Evolutionary conservation across 495 filamentous ascomycete species (phyloP), one percentile per base, ranked within the genome.

Genomic region (Astrothelium macrocarpum): DNA sequence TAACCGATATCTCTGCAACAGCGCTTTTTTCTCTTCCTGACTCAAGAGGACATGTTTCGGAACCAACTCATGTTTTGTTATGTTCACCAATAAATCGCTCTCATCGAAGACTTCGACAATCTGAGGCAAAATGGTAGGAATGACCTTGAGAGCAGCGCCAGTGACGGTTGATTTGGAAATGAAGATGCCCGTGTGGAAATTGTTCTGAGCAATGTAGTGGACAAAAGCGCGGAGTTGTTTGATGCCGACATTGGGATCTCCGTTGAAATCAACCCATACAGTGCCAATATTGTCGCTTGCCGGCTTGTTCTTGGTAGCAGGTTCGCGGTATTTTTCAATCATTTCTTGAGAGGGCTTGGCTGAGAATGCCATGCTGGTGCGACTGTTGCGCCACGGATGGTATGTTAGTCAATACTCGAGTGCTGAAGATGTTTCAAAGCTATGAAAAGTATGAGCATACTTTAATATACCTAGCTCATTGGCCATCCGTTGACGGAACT

Each of bases 51-150:
- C 85, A 72, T 98, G 94, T 72, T 89, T 93, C 32, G 94, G 94
- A 20, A 98, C 94, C 18, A 98, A 84, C 77, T 97, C 91, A 78
- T 98, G 94, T 71, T 91, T 90, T 28, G 93, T 97, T 75, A 98
- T 98, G 76, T 98, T 98, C 72, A 97, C 91, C 53, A 98, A 81
- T 70, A 98, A 77, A 77, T 98, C 92, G 77, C 91, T 86, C 78
- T 98, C 95, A 64, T 91, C 81, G 81, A 97, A 98, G 69, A 88
- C 88, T 80, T 98, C 94, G 70, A 96, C 89, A 69, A 89, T 84
- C 43, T 81, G 83, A 75, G 88, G 83, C 70, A 83, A 77, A 67
- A 85, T 83, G 16, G 81, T 81, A 25, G 88, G 85, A 66, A 95
- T 85, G 68, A 90, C 84, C 75, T 90, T 93, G 71, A 95, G 67